Evolutionary conservation across 805 yeast species (phyloP), one percentile per base, ranked within the genome.

Genomic region (Pichia nakasei): DNA sequence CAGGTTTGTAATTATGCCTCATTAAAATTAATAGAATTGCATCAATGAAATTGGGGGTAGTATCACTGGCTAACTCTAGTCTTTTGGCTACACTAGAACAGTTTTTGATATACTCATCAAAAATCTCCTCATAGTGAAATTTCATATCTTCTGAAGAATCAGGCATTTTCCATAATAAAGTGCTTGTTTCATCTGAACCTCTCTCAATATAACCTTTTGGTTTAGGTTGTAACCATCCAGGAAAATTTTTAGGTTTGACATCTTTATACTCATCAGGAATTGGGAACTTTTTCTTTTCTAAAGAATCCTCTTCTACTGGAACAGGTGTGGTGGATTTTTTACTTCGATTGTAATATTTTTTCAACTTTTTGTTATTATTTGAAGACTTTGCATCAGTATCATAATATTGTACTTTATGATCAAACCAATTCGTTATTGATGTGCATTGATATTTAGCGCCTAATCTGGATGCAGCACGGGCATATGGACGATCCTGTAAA

Each of bases 121-220:
- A 55, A 31, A 45, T 26, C 5, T 22, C 52, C 13, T 29, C 32
- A 29, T 29, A 29, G 13, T 29, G 8, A 5, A 37, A 64, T 9
- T 13, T 9, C 19, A 32, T 8, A 17, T 32, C 35, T 9, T 39
- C 42, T 3, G 22, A 15, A 11, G 17, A 17, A 17, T 17, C 31
- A 36, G 72, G 69, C 27, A 68, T 64, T 52, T 70, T 73, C 95
- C 96, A 93, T 53, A 82, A 61, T 7, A 86, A 61, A 0, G 79
- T 73, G 20, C 71, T 67, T 0, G 87, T 78, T 19, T 73, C 78
- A 53, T 80, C 84, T 4, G 75, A 78, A 2, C 97, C 97, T 54
- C 97, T 71, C 54, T 87, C 95, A 7, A 85, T 65, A 59, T 85
- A 87, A 0, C 95, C 95, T 41, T 70, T 68, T 0, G 95, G 95